Conservation (phyloP, 306 rosid genomes). For the Corylus americana region DNA sequence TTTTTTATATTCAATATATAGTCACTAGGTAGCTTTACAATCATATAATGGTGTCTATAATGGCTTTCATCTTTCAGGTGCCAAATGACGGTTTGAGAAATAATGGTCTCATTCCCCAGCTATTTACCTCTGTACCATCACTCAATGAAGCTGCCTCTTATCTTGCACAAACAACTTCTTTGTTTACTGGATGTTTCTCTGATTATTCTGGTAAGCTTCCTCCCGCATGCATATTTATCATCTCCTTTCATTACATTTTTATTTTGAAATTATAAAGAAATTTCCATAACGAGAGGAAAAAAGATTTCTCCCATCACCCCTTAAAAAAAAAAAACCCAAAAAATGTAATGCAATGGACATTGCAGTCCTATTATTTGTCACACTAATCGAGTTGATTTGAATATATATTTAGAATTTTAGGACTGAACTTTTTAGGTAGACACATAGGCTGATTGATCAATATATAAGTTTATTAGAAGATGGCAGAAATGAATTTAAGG, state of each 20-base stretch:
- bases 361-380: neutral
- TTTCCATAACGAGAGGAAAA: no score
- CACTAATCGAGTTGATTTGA: neutral
- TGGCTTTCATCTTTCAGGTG: constrained; percentile 30
- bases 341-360: neutral
- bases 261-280: neutral
- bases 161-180: constrained; percentile 85
- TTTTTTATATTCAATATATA: neutral
- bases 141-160: constrained; percentile 88
- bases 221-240: neutral
- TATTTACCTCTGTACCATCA: constrained; percentile 83
- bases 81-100: constrained; percentile 44
- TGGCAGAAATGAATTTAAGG: neutral
- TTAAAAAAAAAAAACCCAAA: no score
- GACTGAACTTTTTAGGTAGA: constrained; percentile 14
- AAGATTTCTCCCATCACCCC: no score
- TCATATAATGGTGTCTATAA: neutral
- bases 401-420: constrained; percentile 6
- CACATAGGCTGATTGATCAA: neutral
- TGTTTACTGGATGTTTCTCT: constrained; percentile 72
- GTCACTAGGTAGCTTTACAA: neutral
- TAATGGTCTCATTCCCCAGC: constrained; percentile 73
- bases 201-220: constrained; percentile 70
- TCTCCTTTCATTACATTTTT: constrained; percentile 1
- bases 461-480: neutral